A percentile compares a stretch with the other conserved stretches of the same genome.
Evolutionary conservation across 805 yeast species (phyloP).

Genomic region (Candida stauntonica): DNA sequence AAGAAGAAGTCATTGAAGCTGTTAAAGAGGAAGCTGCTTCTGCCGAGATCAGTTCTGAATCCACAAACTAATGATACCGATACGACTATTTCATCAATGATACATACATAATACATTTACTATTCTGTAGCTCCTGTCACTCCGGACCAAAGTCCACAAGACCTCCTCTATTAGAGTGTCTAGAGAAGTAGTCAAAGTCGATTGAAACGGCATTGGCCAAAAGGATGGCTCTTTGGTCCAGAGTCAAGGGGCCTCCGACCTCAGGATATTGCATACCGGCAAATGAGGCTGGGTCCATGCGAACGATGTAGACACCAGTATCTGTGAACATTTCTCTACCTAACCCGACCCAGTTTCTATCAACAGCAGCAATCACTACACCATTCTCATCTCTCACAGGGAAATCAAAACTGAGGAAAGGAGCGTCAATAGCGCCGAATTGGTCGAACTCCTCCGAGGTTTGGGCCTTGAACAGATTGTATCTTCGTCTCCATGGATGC

Average conservation of each 20-base stretch:
- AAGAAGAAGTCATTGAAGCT: constrained; percentile 1
- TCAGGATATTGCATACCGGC: constrained; percentile 54
- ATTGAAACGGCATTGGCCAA: constrained; percentile 86
- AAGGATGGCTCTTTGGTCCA: constrained; percentile 82
- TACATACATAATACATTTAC: too few relatives aligned
- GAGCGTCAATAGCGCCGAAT: constrained; percentile 85
- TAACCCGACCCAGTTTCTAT: constrained; percentile 92
- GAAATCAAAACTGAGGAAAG: constrained; percentile 81
- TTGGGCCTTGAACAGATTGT: constrained; percentile 62
- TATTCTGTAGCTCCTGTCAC: too few relatives aligned
- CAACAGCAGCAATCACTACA: constrained; percentile 67
- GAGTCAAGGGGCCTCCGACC: constrained; percentile 47
- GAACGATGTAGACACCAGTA: constrained; percentile 83
- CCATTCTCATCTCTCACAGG: constrained; percentile 62
- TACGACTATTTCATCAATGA: too few relatives aligned
- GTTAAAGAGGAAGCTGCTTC: not conserved
- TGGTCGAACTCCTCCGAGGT: constrained; percentile 50
- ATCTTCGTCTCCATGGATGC: constrained; percentile 91
- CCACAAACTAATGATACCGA: not conserved
- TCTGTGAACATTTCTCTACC: constrained; percentile 93
- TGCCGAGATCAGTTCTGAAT: not conserved
- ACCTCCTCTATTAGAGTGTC: constrained; percentile 63
- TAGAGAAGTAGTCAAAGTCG: constrained; percentile 95
- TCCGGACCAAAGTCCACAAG: constrained; percentile 16
- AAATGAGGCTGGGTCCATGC: constrained; percentile 75